Evolutionary conservation across 2,329 filamentous ascomycete species (phyloP), one percentile per base, ranked within the genome.

Genomic region (Ceratocystis colombiana): DNA sequence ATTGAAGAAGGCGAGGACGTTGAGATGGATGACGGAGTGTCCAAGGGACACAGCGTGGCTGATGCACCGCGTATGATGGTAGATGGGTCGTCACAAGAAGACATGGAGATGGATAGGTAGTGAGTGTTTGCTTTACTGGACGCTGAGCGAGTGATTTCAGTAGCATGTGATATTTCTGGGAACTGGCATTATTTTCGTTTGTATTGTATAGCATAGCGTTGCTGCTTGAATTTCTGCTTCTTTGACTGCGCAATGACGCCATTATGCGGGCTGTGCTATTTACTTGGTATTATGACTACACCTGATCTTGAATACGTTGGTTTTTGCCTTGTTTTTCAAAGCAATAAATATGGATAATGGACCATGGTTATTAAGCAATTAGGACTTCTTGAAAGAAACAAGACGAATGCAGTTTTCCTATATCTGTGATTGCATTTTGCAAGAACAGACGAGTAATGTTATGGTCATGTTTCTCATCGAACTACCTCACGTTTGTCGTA

Each of bases 71-170:
- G 74, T 69, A 80, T 82, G 64, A 77, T 75, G 22, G 76, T 84
- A 62, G 79, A 84, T 67, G 76, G 78, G 25, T 77, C 80, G 30
- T 76, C 78, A 53, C 76, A 76, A 6, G 85, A 88, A 70, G 82
- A 78, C 71, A 90, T 90, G 88, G 88, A 90, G 66, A 74, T 79
- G 61, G 77, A 89, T 77, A 57, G 44, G 20, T 64, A 20, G 28
- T 57, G 41, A 8, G 30, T 22, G 25, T 25, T 25, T 30, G 30
- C 7, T 17, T 15, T 25, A 15, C 57, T 45, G 8, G 62, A 22
- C 28, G 37, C 15, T 57, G 48, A 55, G 25, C 41, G 22, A 33
- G 30, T 17, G 30, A 15, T 41, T 8, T 33, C 1, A 20, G 50
- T 25, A 48, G 46, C 25, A 53, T 64, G 22, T 50, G 46, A 17